These are phyloP conservation scores for Conticribra weissflogii DNA, from an alignment of 108 stramenopile species.

Conservation along the genomic window DNA sequence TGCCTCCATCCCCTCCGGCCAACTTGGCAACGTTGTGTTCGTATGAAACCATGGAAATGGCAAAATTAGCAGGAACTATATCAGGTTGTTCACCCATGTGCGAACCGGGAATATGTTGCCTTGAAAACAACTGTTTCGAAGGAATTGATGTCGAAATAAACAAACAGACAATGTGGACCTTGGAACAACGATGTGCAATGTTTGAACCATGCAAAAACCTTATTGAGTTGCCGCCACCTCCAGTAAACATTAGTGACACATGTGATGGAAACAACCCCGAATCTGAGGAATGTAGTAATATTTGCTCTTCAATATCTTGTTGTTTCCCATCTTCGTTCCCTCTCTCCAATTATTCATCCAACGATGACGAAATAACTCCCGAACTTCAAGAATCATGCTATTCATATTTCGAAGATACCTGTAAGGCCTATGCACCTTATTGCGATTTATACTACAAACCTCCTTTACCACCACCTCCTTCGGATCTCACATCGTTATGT, in stretches of 20 bases:
- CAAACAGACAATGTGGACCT: neutral
- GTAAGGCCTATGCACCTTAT: conserved; percentile 3
- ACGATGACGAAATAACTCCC: no score
- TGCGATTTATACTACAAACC: neutral
- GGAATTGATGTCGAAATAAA: neutral
- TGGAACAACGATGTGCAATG: conserved; percentile 1
- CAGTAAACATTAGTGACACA: conserved; percentile 7
- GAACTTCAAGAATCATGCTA: neutral
- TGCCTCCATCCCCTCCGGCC: conserved; percentile 3
- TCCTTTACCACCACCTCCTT: conserved; percentile 10
- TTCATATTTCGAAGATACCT: neutral
- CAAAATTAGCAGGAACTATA: neutral
- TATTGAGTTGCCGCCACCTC: conserved; percentile 4
- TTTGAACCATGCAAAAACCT: conserved; percentile 10
- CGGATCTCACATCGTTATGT: conserved; percentile 4
- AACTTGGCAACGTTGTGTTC: conserved; percentile 11
- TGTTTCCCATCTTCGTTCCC: conserved; percentile 12
- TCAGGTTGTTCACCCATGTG: conserved; percentile 11
- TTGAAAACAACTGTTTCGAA: conserved; percentile 4
- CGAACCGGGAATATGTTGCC: conserved; percentile 11
- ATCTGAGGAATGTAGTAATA: neutral
- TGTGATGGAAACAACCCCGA: conserved; percentile 4
- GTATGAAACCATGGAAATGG: neutral
- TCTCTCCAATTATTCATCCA: no score
- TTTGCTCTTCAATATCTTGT: conserved; percentile 17